Evolutionary conservation across 345 rosid species (phyloP).

Genomic region (Anacardium occidentale): DNA sequence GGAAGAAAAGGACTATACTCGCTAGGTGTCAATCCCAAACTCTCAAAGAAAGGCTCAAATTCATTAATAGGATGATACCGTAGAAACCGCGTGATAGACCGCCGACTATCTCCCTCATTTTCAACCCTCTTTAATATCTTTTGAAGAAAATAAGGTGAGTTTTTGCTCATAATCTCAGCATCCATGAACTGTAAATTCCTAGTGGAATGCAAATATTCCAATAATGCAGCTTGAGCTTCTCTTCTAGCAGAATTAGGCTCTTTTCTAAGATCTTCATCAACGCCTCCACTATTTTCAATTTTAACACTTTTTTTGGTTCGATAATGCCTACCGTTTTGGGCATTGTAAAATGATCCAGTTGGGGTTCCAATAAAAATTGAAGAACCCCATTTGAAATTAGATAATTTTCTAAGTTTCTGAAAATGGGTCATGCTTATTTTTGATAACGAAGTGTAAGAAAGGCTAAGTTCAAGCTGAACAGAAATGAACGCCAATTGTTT

Average conservation of each 20-base stretch:
- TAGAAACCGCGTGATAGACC: conserved; percentile 47
- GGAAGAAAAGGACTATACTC: conserved; percentile 51
- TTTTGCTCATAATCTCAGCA: conserved; percentile 70
- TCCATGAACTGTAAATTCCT: conserved; percentile 57
- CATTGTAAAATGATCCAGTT: conserved; percentile 23
- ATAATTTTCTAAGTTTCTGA: conserved; percentile 36
- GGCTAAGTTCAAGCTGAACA: not conserved
- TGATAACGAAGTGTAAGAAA: not conserved
- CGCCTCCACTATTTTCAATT: conserved; percentile 10
- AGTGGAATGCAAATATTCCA: conserved; percentile 66
- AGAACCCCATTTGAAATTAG: conserved; percentile 49
- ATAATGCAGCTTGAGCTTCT: conserved; percentile 63
- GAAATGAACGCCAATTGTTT: conserved; percentile 7
- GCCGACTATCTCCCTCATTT: conserved; percentile 34
- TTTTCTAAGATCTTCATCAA: conserved; percentile 10
- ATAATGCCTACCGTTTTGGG: conserved; percentile 43
- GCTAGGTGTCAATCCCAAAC: conserved; percentile 55
- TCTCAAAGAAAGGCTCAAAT: conserved; percentile 87
- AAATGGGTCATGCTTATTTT: conserved; percentile 36
- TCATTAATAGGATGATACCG: conserved; percentile 83
- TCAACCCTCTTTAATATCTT: conserved; percentile 42
- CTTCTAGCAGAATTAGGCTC: conserved; percentile 32
- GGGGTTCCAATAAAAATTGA: conserved; percentile 32
- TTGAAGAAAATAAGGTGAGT: conserved; percentile 51
- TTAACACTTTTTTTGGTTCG: conserved; percentile 24